Evolutionary conservation across 768 basidiomycete species (phyloP).

Genomic region (Tylopilus plumbeoviolaceoides): DNA sequence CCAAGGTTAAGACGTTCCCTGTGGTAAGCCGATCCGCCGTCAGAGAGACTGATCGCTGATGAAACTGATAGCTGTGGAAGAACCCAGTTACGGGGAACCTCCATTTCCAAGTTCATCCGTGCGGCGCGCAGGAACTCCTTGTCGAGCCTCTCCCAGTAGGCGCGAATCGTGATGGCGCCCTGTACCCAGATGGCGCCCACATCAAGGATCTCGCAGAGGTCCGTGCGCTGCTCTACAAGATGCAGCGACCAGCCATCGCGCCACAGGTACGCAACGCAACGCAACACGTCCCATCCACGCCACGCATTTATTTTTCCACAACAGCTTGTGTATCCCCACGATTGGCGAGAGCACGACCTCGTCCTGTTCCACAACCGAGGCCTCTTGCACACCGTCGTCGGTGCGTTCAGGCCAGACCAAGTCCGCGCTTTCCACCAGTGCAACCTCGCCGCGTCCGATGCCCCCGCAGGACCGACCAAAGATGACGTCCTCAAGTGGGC

Average conservation of each 20-base stretch:
- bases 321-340: slow-evolving; percentile 78
- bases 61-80: slow-evolving; percentile 69
- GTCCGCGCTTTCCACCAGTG: slow-evolving; percentile 53
- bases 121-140: slow-evolving; percentile 61
- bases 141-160: slow-evolving; percentile 70
- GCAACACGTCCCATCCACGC: not conserved
- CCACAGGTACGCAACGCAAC: slow-evolving; percentile 45
- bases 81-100: slow-evolving; percentile 80
- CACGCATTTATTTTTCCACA: not conserved
- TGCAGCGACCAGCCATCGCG: slow-evolving; percentile 88
- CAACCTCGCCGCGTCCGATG: slow-evolving; percentile 52
- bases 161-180: slow-evolving; percentile 52
- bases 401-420: slow-evolving; percentile 50
- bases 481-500: slow-evolving; percentile 45
- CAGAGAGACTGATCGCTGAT: not conserved
- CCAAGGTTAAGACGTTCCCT: slow-evolving; percentile 68
- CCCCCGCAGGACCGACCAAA: slow-evolving; percentile 43
- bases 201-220: slow-evolving; percentile 71
- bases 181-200: slow-evolving; percentile 81
- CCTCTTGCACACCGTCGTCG: slow-evolving; percentile 63
- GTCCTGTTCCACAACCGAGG: slow-evolving; percentile 75
- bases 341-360: slow-evolving; percentile 70
- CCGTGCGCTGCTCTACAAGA: slow-evolving; percentile 71
- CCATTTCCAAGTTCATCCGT: slow-evolving; percentile 90
- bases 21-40: slow-evolving; percentile 36